Percentiles rank a stretch among this genome's conserved stretches.
These are phyloP conservation scores for Pseudonitzschia multistriata DNA, from an alignment of 108 stramenopile genomes.

Conservation along the genomic window DNA sequence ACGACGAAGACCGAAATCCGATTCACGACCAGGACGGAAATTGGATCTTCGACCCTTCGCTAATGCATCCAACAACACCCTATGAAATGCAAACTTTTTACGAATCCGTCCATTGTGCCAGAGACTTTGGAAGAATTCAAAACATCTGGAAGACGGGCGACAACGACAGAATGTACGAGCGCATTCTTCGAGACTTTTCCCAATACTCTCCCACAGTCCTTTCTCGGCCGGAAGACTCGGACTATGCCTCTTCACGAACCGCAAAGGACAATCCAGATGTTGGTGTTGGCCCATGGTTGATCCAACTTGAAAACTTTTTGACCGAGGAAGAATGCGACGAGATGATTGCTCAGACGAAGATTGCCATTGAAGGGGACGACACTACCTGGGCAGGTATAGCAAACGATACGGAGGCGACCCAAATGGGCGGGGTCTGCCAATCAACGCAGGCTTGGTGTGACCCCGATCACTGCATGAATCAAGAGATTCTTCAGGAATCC, in stretches of 20 bases:
- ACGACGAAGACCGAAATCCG: background rate
- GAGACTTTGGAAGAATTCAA: background rate
- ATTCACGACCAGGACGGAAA: background rate
- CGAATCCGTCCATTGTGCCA: conserved; percentile 1
- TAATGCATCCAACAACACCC: background rate
- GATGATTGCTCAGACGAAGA: conserved; percentile 3
- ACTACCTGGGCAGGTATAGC: background rate
- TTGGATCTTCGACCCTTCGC: background rate
- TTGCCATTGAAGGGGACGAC: background rate
- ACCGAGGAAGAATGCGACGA: conserved; percentile 2
- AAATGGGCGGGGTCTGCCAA: background rate
- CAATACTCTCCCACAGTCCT: background rate
- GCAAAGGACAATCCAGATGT: background rate
- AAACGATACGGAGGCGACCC: background rate
- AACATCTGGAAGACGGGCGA: conserved; percentile 5
- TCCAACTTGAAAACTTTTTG: conserved; percentile 1
- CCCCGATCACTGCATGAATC: conserved; percentile 1
- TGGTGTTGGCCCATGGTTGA: background rate
- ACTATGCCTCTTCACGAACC: background rate
- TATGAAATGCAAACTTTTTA: conserved; percentile 1
- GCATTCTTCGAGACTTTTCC: background rate
- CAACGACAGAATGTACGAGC: conserved; percentile 2
- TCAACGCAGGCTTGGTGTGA: conserved; percentile 15
- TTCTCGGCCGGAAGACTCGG: background rate
- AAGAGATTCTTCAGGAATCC: background rate